phyloP scores from a whole-genome alignment of 768 basidiomycete genomes.

The Boletellus emodensis region DNA sequence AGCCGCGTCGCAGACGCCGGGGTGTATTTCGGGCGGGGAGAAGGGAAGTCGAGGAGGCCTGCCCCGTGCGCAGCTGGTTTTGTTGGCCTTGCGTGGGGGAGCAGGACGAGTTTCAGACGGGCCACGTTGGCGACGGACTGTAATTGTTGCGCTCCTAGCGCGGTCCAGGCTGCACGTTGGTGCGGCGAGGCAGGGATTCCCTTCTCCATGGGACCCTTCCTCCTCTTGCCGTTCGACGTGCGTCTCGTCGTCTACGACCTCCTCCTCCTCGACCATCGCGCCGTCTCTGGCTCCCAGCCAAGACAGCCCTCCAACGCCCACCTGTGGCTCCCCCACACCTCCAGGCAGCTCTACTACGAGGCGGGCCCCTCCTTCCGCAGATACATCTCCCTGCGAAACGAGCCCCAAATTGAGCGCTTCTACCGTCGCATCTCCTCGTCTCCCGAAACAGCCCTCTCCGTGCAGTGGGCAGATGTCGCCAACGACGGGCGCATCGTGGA shows the following conservation, averaged over 20 bases:
- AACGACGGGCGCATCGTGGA: constrained; percentile 37
- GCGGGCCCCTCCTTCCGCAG: constrained; percentile 25
- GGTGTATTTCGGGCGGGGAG: constrained; percentile 14
- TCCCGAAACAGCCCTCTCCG: constrained; percentile 17
- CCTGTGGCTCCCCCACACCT: constrained; percentile 30
- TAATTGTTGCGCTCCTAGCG: constrained; percentile 29
- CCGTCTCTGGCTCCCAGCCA: constrained; percentile 8
- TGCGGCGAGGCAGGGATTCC: constrained; percentile 19
- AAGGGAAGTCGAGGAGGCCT: constrained; percentile 17
- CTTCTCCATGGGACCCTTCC: constrained; percentile 12
- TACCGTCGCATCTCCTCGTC: constrained; percentile 20
- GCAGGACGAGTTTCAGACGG: constrained; percentile 26
- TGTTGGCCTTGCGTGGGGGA: constrained; percentile 31
- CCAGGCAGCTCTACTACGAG: constrained; percentile 30
- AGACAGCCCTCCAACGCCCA: constrained; percentile 36
- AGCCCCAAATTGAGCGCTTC: constrained; percentile 32
- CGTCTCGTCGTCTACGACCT: constrained; percentile 34
- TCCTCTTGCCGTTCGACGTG: constrained; percentile 31
- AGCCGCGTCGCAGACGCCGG: constrained; percentile 35
- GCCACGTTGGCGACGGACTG: constrained; percentile 23
- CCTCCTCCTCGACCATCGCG: constrained; percentile 26
- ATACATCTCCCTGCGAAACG: constrained; percentile 38
- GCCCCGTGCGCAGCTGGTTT: constrained; percentile 29
- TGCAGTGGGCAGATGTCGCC: constrained; percentile 36
- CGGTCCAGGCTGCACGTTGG: constrained; percentile 26